Evolutionary conservation across 441 rosid genomes (phyloP).

Genomic region (Oxalis stricta): DNA sequence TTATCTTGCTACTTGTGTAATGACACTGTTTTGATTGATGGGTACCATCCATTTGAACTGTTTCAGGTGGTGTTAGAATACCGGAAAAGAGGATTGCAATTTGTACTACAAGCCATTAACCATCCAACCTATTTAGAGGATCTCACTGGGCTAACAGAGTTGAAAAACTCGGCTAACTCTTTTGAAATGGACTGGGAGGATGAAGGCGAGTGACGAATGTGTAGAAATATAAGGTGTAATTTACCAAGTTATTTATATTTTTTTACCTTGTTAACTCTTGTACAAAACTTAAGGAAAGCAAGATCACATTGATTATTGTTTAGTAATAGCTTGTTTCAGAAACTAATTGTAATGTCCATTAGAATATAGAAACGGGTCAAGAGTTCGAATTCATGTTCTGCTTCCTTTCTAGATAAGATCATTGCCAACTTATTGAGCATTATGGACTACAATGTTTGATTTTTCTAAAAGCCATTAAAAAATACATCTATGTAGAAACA

Average conservation of each 20-base stretch:
- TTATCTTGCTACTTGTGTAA: background rate
- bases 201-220: conserved; percentile 23
- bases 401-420: too few species aligned
- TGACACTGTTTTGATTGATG: background rate
- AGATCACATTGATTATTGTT: background rate
- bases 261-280: conserved; percentile 3
- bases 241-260: background rate
- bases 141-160: conserved; percentile 78
- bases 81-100: conserved; percentile 48
- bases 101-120: conserved; percentile 71
- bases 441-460: too few species aligned
- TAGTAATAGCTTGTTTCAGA: background rate
- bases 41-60: background rate
- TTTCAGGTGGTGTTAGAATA: conserved; percentile 74
- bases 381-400: too few species aligned
- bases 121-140: conserved; percentile 94
- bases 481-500: too few species aligned
- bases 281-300: conserved; percentile 7
- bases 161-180: conserved; percentile 57
- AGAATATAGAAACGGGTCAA: too few species aligned
- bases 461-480: too few species aligned
- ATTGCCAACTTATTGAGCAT: too few species aligned
- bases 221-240: conserved; percentile 24
- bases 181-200: conserved; percentile 67
- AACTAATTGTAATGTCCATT: too few species aligned